Evolutionary conservation across 129 eudicot genomes (phyloP), one percentile per base, ranked within the genome.

Genomic region (Glebionis coronaria): DNA sequence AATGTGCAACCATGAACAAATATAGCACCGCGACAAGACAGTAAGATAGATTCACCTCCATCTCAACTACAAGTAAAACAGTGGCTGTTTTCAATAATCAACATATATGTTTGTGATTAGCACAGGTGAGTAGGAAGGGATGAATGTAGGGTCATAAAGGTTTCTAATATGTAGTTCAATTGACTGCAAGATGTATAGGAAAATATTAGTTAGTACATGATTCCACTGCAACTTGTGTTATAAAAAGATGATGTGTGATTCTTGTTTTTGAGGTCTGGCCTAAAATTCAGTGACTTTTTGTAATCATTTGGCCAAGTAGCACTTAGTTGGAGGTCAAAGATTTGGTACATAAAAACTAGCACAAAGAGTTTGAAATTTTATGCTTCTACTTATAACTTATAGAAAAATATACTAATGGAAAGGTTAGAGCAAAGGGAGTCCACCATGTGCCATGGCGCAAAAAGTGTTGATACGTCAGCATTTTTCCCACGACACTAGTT

Each of bases 271-370:
- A 29, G 38, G 35, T 60, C 14, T 31, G 46, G 21, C 47, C 44
- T 28, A 35, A 60, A 60, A 29, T 60, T 60, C 20, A 60, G 65
- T 35, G 27, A 60, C 65, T 25, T 60, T n/a, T 60, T 60, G 45
- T 60, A 28, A 20, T 56, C 35, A 19, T 56, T 25, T 3, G 62
- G 62, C 62, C 13, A 25, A 12, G 2, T 11, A 28, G 44, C 46
- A 60, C 65, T 20, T 60, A 11, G 15, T 60, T 19, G 47, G 65
- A 31, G n/a, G 65, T 35, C 47, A 60, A 60, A 60, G 0, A 29
- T 60, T 60, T 60, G 21, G 28, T 20, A 55, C 40, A 6, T 9
- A 0, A 35, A 9, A 35, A 35, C 42, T 35, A 35, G 42, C 42
- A 35, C 42, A 35, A 35, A 35, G 42, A 35, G 42, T 35, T 35